Percentiles rank a stretch among this genome's conserved stretches.
Conservation (phyloP, 2,329 filamentous ascomycete genomes). For the Scedosporium minutisporum region DNA sequence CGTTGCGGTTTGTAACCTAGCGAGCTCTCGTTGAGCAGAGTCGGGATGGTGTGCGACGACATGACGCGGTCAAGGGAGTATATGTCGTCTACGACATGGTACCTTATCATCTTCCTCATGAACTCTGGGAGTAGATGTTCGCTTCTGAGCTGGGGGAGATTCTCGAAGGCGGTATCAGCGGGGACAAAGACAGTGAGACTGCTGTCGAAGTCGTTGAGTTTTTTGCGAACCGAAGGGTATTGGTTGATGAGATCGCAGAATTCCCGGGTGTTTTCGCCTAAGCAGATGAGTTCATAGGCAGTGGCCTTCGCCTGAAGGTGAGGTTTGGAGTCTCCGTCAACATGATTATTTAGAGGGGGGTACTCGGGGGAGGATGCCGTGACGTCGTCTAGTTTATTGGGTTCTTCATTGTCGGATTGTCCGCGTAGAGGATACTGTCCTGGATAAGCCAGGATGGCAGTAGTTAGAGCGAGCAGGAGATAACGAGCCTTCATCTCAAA, state of each 20-base stretch:
- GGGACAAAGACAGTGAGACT: constrained; percentile 81
- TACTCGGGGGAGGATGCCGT: too few relatives aligned
- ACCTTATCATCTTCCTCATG: constrained; percentile 67
- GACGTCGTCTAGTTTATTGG: too few relatives aligned
- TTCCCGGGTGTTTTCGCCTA: background rate
- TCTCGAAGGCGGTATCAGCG: constrained; percentile 63
- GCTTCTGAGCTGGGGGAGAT: constrained; percentile 37
- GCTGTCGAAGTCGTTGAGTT: constrained; percentile 60
- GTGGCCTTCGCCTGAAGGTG: background rate
- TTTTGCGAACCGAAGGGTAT: constrained; percentile 58
- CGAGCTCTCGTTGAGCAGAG: constrained; percentile 44
- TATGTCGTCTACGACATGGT: constrained; percentile 62
- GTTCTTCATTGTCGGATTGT: too few relatives aligned
- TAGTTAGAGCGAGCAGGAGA: too few relatives aligned
- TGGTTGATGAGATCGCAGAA: constrained; percentile 32
- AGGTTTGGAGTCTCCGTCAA: too few relatives aligned
- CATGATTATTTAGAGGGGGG: too few relatives aligned
- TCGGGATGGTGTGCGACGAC: constrained; percentile 65
- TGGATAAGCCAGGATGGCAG: too few relatives aligned
- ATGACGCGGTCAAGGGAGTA: constrained; percentile 60
- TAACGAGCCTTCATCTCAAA: too few relatives aligned
- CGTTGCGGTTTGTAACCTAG: constrained; percentile 63
- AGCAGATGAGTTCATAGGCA: background rate
- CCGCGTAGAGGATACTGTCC: too few relatives aligned
- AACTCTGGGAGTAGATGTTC: too few relatives aligned